These are phyloP conservation scores for Lignosus rhinocerotis DNA, from an alignment of 1,284 basidiomycete genomes.

Conservation along the genomic window DNA sequence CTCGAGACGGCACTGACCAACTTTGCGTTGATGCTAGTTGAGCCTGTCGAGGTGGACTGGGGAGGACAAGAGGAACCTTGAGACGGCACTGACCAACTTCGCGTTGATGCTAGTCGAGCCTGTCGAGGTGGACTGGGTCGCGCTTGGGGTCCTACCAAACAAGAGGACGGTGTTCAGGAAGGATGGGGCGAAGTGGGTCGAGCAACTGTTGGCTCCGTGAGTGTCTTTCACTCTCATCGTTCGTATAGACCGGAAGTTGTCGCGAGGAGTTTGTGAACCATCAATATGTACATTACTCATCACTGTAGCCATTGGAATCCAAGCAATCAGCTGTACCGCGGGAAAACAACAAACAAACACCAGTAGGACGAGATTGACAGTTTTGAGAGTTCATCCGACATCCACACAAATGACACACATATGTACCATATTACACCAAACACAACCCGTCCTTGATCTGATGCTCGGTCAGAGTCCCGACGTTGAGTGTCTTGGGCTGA, in stretches of 20 bases:
- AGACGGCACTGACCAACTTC: constrained; percentile 59
- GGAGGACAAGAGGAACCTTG: constrained; percentile 44
- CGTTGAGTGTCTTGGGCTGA: too few species aligned
- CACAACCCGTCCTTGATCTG: too few species aligned
- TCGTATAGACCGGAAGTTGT: neutral
- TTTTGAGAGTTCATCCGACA: too few species aligned
- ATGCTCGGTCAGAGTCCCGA: too few species aligned
- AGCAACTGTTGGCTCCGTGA: constrained; percentile 60
- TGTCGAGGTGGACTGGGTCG: constrained; percentile 59
- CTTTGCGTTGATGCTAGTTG: constrained; percentile 65
- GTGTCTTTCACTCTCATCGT: neutral
- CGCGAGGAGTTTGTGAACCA: neutral
- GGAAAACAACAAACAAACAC: too few species aligned
- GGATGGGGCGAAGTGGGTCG: constrained; percentile 46
- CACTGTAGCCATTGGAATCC: neutral
- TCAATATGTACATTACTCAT: neutral
- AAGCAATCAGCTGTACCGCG: too few species aligned
- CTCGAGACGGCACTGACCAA: constrained; percentile 55
- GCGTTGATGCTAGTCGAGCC: constrained; percentile 67
- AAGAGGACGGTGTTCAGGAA: constrained; percentile 53
- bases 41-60: constrained; percentile 65
- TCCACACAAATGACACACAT: too few species aligned
- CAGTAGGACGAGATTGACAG: too few species aligned
- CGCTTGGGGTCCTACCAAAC: constrained; percentile 55
- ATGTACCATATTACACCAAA: too few species aligned